These are phyloP conservation scores for Udeniomyces megalosporus DNA, from an alignment of 768 basidiomycete genomes.

Conservation along the genomic window DNA sequence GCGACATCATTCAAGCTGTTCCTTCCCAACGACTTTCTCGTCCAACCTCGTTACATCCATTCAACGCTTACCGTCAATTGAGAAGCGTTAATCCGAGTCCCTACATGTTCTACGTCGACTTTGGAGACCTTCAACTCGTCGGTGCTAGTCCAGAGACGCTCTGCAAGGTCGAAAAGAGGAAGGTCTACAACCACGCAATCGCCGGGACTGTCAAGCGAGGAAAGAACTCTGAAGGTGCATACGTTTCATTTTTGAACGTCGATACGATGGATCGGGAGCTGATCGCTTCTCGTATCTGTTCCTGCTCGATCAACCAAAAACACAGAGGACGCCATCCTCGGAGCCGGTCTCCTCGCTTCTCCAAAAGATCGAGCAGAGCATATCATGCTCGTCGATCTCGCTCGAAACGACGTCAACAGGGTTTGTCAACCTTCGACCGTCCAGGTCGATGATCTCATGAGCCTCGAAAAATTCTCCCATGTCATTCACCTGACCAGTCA, in stretches of 20 bases:
- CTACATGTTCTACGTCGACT: conserved; percentile 97
- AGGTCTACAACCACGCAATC: conserved; percentile 94
- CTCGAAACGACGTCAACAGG: conserved; percentile 94
- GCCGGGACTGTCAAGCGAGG: conserved; percentile 87
- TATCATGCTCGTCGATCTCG: conserved; percentile 96
- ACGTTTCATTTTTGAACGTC: too few relatives aligned
- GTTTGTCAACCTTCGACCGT: conserved; percentile 90
- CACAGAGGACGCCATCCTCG: conserved; percentile 79
- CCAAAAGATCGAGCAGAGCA: conserved; percentile 96
- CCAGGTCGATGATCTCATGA: conserved; percentile 89
- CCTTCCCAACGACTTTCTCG: conserved; percentile 81
- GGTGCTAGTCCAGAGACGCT: conserved; percentile 96
- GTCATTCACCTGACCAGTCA: conserved; percentile 95
- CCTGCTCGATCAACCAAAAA: too few relatives aligned
- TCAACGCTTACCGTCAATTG: conserved; percentile 88
- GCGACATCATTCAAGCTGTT: conserved; percentile 98
- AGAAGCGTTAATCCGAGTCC: conserved; percentile 93
- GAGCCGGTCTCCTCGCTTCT: conserved; percentile 55
- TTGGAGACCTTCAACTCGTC: conserved; percentile 83
- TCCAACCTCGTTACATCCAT: conserved; percentile 77
- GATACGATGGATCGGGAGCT: too few relatives aligned
- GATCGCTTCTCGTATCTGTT: too few relatives aligned
- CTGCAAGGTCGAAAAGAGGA: conserved; percentile 81
- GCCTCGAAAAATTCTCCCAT: conserved; percentile 86
- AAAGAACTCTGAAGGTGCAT: conserved; percentile 63